These are phyloP conservation scores for Tolypocladium paradoxum DNA, from an alignment of 2,329 filamentous ascomycete genomes.

Conservation along the genomic window DNA sequence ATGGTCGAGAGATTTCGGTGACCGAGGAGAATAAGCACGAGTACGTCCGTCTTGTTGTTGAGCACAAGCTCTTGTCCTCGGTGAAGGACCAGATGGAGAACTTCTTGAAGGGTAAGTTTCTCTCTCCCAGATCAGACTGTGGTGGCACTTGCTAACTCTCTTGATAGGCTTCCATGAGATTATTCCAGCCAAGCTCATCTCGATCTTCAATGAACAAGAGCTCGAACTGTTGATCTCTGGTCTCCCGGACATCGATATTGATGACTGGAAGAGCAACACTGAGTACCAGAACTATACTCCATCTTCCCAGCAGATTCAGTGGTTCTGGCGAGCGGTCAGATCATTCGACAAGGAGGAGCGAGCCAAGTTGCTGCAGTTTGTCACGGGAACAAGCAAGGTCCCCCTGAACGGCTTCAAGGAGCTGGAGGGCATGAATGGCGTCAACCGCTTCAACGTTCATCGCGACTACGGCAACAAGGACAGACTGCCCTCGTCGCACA, in stretches of 20 bases:
- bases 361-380: constrained; percentile 93
- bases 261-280: constrained; percentile 98
- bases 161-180: constrained; percentile 85
- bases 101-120: constrained; percentile 65
- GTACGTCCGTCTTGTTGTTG: constrained; percentile 87
- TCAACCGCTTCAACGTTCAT: constrained; percentile 97
- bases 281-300: constrained; percentile 97
- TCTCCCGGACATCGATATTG: constrained; percentile 91
- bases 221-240: constrained; percentile 93
- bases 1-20: constrained; percentile 84
- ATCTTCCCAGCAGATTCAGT: constrained; percentile 92
- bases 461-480: constrained; percentile 96
- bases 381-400: constrained; percentile 96
- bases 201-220: constrained; percentile 98
- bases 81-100: constrained; percentile 90
- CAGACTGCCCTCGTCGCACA: constrained; percentile 89
- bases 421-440: constrained; percentile 97
- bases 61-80: constrained; percentile 83
- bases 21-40: constrained; percentile 99
- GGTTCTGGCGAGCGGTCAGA: constrained; percentile 97
- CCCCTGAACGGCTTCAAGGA: constrained; percentile 98
- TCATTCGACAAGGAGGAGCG: constrained; percentile 99
- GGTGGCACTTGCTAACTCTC: background rate
- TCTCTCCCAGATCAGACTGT: background rate
- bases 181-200: constrained; percentile 84